phyloP scores from a whole-genome alignment of 306 rosid genomes.

The Erythrophleum fordii region DNA sequence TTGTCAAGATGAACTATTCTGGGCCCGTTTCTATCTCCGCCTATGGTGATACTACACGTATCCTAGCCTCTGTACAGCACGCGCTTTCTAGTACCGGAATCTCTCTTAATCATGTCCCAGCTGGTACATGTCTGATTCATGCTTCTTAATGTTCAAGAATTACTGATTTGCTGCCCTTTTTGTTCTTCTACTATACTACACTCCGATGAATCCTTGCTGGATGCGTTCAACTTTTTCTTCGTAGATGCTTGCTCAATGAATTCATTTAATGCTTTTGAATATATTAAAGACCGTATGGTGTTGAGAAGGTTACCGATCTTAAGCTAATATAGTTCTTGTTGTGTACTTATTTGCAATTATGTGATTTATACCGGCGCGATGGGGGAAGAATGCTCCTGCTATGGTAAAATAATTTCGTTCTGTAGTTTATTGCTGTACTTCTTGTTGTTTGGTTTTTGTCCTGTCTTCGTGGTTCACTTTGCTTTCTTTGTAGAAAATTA shows the following conservation, averaged over 20 bases:
- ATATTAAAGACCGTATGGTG: not conserved
- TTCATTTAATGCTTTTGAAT: not conserved
- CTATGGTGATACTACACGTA: slow-evolving; percentile 79
- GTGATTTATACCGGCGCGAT: not conserved
- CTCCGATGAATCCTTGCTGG: not conserved
- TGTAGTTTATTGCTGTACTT: not conserved
- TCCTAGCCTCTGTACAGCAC: slow-evolving; percentile 71
- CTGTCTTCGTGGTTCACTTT: not conserved
- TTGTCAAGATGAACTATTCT: slow-evolving; percentile 68
- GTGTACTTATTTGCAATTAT: not conserved
- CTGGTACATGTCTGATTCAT: slow-evolving; percentile 50
- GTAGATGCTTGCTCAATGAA: not conserved
- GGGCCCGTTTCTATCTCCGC: slow-evolving; percentile 91
- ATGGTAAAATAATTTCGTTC: not conserved
- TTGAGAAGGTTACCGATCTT: not conserved
- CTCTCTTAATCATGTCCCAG: slow-evolving; percentile 89
- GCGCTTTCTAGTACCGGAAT: slow-evolving; percentile 92
- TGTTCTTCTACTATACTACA: too few relatives aligned
- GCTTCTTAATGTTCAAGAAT: not conserved
- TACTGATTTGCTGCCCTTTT: not conserved
- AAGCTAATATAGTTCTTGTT: too few relatives aligned
- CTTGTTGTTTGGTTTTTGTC: not conserved
- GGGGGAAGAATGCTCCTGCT: not conserved
- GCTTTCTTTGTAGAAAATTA: not conserved
- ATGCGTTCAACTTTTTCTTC: not conserved